phyloP scores from a whole-genome alignment of 768 basidiomycete species.

The Pleurotus citrinopileatus region DNA sequence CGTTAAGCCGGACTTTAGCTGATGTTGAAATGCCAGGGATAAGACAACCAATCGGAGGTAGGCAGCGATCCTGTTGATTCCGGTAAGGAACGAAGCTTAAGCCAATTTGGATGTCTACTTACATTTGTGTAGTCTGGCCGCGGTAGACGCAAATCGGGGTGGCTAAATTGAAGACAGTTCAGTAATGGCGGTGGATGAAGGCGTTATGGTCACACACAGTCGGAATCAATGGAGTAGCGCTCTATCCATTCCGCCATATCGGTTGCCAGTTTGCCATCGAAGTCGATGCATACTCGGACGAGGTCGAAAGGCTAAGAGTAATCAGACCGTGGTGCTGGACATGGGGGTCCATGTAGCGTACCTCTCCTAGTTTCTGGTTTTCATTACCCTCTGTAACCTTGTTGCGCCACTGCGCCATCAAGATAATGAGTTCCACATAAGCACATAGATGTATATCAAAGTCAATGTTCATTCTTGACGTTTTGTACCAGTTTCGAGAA shows the following conservation, averaged over 20 bases:
- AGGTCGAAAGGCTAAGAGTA: constrained; percentile 31
- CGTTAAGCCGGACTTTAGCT: constrained; percentile 34
- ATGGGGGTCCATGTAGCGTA: neutral
- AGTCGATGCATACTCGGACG: constrained; percentile 30
- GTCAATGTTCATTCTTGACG: constrained; percentile 35
- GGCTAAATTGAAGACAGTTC: constrained; percentile 23
- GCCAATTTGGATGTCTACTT: constrained; percentile 10
- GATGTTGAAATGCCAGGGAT: constrained; percentile 51
- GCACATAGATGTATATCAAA: constrained; percentile 48
- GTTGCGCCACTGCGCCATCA: constrained; percentile 45
- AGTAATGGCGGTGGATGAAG: neutral
- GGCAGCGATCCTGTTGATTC: constrained; percentile 39
- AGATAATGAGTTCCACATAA: constrained; percentile 48
- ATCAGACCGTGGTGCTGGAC: neutral
- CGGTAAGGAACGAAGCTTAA: constrained; percentile 10
- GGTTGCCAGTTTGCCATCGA: constrained; percentile 32
- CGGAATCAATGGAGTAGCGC: constrained; percentile 37
- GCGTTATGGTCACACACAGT: constrained; percentile 25
- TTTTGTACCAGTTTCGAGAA: constrained; percentile 46
- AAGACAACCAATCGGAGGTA: constrained; percentile 58
- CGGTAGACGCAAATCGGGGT: constrained; percentile 42
- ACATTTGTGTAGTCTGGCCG: constrained; percentile 43
- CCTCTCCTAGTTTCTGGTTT: constrained; percentile 10
- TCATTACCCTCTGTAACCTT: constrained; percentile 16
- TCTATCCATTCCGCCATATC: constrained; percentile 38